These are phyloP conservation scores for Raddia guianensis DNA, from an alignment of 176 grass and related monocot species.

Conservation along the genomic window DNA sequence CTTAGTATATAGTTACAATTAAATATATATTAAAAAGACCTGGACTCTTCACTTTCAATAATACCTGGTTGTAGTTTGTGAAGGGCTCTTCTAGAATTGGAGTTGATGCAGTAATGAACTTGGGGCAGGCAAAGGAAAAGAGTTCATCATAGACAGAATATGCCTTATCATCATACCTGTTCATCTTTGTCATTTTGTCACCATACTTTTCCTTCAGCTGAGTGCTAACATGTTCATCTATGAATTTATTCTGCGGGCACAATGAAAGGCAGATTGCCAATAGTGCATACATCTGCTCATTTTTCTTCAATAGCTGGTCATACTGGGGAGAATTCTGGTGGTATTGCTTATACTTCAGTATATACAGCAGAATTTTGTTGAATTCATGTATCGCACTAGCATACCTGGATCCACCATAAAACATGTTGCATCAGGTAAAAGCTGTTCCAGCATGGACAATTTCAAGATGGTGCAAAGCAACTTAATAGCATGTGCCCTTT, in stretches of 20 bases:
- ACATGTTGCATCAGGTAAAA: constrained; percentile 6
- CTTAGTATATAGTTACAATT: background rate
- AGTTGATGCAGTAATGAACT: constrained; percentile 89
- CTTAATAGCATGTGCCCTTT: background rate
- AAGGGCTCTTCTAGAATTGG: constrained; percentile 72
- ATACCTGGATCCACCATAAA: constrained; percentile 55
- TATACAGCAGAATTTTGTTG: constrained; percentile 96
- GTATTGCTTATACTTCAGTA: constrained; percentile 95
- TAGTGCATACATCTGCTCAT: constrained; percentile 98
- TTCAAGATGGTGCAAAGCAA: too few species aligned
- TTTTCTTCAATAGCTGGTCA: constrained; percentile 98
- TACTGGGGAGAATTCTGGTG: constrained; percentile 97
- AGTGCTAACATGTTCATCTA: constrained; percentile 88
- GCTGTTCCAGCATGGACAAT: background rate
- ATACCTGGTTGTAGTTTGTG: constrained; percentile 96
- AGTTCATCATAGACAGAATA: constrained; percentile 91
- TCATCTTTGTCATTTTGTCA: constrained; percentile 99
- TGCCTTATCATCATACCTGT: constrained; percentile 93
- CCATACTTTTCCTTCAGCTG: constrained; percentile 98
- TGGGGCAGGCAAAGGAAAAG: constrained; percentile 94
- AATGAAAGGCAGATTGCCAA: constrained; percentile 90
- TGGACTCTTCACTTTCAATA: background rate
- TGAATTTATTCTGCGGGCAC: constrained; percentile 79
- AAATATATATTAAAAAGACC: background rate
- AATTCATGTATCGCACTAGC: constrained; percentile 83